Base-by-base conservation (phyloP, 371 early-diverging fungal species). In the Entomophthora muscae region DNA sequence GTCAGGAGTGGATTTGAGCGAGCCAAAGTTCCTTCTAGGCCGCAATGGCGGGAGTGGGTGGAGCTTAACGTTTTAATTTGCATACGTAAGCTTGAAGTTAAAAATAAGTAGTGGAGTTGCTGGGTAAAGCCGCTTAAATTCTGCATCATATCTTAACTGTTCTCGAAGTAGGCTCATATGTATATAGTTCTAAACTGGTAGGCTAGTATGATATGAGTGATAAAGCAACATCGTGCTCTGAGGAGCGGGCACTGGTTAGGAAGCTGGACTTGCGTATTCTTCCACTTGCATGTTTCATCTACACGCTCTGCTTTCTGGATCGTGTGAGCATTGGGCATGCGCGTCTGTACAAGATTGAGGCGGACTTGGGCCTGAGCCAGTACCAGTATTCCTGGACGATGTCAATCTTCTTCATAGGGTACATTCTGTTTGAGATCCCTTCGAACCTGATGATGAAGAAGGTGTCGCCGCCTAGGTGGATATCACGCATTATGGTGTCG, bases 241-340 rank as follows among this genome's bases (percentile, higher is more conserved):
- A n/a, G 12, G 73, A 72, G 53, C 24, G 57, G 30, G 65, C 53
- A 42, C 70, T 80, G 53, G 70, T 82, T 3, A 69, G 73, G 28
- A 81, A 81, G 67, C 66, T 83, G 65, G 83, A 82, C 61, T 32
- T 71, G 56, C 68, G 75, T n/a, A 55, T 83, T 2, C 65, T 80
- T 3, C 84, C 84, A 0, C 66, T 77, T 24, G 66, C 80, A 1
- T 69, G 73, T 17, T 62, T 76, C 31, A 78, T 83, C 22, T 88
- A 88, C 61, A 75, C 88, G 58, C 81, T 85, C 55, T 81, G 78
- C 61, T 83, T 83, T 63, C 70, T 90, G 5, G 89, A 88, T 68
- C 79, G 89, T 54, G 81, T 81, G 61, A 90, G 88, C 65, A 85
- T 90, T 70, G 86, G 79, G 10, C 29, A 33, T 33, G 62, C 62